Conservation (phyloP, 495 filamentous ascomycete species). For the Penicillium paxilli region DNA sequence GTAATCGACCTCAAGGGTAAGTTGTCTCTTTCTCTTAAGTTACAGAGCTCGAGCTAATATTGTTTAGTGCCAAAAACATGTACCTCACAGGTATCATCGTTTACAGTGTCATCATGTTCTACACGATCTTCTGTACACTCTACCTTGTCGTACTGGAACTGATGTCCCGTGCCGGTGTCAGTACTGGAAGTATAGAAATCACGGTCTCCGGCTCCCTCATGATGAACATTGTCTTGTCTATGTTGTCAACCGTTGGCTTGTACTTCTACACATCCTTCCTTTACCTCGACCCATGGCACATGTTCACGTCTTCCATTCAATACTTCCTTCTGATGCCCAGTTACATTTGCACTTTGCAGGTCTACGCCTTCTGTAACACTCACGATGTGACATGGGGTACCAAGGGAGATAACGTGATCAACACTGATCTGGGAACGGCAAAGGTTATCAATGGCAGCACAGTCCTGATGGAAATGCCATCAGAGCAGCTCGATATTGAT, state of each 20-base stretch:
- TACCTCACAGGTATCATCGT: constrained; percentile 84
- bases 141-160: constrained; percentile 86
- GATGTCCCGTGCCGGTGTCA: constrained; percentile 45
- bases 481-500: constrained; percentile 97
- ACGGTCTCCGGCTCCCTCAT: constrained; percentile 81
- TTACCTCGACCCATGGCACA: constrained; percentile 98
- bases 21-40: constrained; percentile 5
- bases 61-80: constrained; percentile 72
- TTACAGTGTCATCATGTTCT: constrained; percentile 92
- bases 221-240: constrained; percentile 92
- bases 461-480: constrained; percentile 87
- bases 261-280: constrained; percentile 97
- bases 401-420: constrained; percentile 94
- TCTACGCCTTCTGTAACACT: constrained; percentile 99
- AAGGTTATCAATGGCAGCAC: constrained; percentile 68
- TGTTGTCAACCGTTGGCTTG: constrained; percentile 82
- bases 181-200: constrained; percentile 38
- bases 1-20: constrained; percentile 93
- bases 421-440: constrained; percentile 87
- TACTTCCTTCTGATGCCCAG: constrained; percentile 90
- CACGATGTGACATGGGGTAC: constrained; percentile 99
- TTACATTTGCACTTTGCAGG: constrained; percentile 96
- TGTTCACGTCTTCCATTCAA: constrained; percentile 91
- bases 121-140: constrained; percentile 83
- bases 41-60: constrained; percentile 1